Conservation (phyloP, 2,329 filamentous ascomycete species). For the Colletotrichum eleusines region DNA sequence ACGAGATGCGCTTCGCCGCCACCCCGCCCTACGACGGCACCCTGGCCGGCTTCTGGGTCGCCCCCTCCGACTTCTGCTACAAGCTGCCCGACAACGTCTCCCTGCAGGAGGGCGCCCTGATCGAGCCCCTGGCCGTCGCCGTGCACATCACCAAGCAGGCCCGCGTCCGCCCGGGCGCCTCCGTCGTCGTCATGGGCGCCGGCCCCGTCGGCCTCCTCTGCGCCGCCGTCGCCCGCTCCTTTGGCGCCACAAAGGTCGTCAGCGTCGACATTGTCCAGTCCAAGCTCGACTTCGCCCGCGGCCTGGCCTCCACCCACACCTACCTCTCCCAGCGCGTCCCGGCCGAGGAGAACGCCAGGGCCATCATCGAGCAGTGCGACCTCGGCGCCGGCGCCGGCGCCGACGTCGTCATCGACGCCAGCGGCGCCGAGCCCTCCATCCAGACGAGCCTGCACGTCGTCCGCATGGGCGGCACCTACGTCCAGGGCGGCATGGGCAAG, state of each 20-base stretch:
- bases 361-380: conserved; percentile 72
- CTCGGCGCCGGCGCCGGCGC: conserved; percentile 73
- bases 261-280: conserved; percentile 86
- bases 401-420: conserved; percentile 85
- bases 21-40: conserved; percentile 96
- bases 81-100: conserved; percentile 83
- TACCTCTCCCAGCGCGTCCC: conserved; percentile 73
- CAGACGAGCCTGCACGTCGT: conserved; percentile 80
- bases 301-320: conserved; percentile 78
- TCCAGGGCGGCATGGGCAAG: conserved; percentile 92
- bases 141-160: conserved; percentile 88
- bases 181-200: conserved; percentile 86
- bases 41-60: conserved; percentile 84
- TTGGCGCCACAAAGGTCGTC: conserved; percentile 88
- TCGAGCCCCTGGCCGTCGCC: conserved; percentile 89
- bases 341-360: conserved; percentile 80
- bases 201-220: conserved; percentile 90
- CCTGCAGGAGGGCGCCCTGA: conserved; percentile 87
- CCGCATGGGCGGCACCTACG: conserved; percentile 78
- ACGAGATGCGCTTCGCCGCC: conserved; percentile 89
- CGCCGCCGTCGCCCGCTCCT: conserved; percentile 85
- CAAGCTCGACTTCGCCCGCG: conserved; percentile 82
- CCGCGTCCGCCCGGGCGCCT: conserved; percentile 77
- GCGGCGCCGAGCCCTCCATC: conserved; percentile 82
- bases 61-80: conserved; percentile 93